A percentile compares a stretch with the other conserved stretches of the same genome.
Conservation (phyloP, 441 rosid species). For the Eutrema salsugineum region DNA sequence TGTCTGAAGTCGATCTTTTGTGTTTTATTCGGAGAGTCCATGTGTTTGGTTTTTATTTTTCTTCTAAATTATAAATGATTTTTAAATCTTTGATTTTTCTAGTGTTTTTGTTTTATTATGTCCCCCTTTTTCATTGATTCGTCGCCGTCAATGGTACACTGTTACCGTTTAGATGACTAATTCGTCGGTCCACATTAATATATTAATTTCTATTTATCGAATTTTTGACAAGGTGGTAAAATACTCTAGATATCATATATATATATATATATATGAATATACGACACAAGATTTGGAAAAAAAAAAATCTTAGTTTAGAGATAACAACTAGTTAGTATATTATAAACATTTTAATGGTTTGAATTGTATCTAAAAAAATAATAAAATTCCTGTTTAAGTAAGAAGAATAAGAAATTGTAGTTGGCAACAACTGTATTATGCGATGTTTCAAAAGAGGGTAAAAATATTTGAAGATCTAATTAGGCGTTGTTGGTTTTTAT, state of each 20-base stretch:
- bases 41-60: conserved; percentile 1
- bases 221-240: neutral
- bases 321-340: neutral
- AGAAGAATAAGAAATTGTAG: too few relatives aligned
- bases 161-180: neutral
- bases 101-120: conserved; percentile 18
- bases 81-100: neutral
- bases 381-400: too few relatives aligned
- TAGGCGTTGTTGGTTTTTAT: too few relatives aligned
- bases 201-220: neutral
- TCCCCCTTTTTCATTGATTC: neutral
- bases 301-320: too few relatives aligned
- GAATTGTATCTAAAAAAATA: too few relatives aligned
- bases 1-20: conserved; percentile 2
- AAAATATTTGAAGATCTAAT: too few relatives aligned
- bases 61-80: neutral
- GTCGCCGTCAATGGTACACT: neutral
- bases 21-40: conserved; percentile 11
- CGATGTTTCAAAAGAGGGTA: too few relatives aligned
- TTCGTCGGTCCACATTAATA: neutral
- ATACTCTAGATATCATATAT: too few relatives aligned
- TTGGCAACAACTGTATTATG: too few relatives aligned
- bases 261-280: too few relatives aligned
- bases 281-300: neutral
- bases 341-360: too few relatives aligned